Conservation (phyloP, 129 eudicot species). For the Flaveria bidentis region DNA sequence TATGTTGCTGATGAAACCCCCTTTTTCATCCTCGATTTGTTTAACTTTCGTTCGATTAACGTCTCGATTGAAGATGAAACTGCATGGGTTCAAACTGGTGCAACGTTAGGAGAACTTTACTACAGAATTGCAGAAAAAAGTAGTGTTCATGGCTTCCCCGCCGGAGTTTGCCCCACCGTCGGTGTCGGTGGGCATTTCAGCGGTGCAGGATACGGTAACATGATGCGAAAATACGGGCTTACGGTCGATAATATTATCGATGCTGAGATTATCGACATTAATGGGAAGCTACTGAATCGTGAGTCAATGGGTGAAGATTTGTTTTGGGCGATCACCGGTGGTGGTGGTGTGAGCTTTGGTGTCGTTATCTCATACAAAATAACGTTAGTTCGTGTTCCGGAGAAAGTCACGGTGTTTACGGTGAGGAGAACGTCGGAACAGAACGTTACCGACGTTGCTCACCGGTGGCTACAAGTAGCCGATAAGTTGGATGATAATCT, state of each 20-base stretch:
- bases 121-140: background rate
- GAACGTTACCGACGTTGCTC: constrained; percentile 5
- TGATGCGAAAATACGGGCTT: constrained; percentile 1
- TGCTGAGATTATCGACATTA: background rate
- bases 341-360: constrained; percentile 5
- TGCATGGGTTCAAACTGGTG: constrained; percentile 2
- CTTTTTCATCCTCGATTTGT: background rate
- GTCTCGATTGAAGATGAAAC: constrained; percentile 7
- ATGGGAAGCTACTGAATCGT: background rate
- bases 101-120: constrained; percentile 5
- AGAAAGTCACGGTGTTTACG: background rate
- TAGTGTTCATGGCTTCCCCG: background rate
- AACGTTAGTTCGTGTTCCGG: constrained; percentile 5
- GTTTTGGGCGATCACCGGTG: constrained; percentile 4
- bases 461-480: constrained; percentile 8
- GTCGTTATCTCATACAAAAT: constrained; percentile 3
- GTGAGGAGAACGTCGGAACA: constrained; percentile 1
- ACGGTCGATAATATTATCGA: background rate
- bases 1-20: background rate
- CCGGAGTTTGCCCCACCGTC: constrained; percentile 4
- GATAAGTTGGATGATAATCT: background rate
- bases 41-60: background rate
- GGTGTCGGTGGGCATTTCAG: constrained; percentile 8
- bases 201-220: constrained; percentile 1
- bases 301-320: constrained; percentile 10